These are phyloP conservation scores for Inga oerstediana DNA, from an alignment of 306 rosid genomes.

Conservation along the genomic window DNA sequence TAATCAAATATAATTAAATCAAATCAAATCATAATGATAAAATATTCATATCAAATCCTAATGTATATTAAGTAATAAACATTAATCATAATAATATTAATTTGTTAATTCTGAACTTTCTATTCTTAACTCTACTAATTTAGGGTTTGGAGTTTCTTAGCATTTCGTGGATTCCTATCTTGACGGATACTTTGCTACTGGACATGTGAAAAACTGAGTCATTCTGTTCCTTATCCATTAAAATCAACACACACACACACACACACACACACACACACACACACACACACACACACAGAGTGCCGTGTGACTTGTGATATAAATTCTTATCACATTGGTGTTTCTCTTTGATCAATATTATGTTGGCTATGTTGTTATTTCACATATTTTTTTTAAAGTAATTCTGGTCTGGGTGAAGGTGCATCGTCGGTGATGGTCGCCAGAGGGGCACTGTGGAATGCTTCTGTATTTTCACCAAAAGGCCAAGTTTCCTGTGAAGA, in stretches of 20 bases:
- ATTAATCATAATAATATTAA: no score
- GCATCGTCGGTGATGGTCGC: conserved; percentile 89
- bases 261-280: neutral
- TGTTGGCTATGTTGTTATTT: conserved; percentile 11
- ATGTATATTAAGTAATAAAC: no score
- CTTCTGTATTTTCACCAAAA: conserved; percentile 74
- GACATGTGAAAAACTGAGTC: conserved; percentile 1
- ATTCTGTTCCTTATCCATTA: neutral
- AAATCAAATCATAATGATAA: no score
- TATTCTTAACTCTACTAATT: neutral
- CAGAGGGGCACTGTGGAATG: conserved; percentile 96
- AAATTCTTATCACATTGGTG: neutral
- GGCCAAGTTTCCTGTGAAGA: conserved; percentile 67
- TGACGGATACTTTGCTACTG: neutral
- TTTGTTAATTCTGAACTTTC: no score
- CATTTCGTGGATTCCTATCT: neutral
- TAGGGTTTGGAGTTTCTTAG: neutral
- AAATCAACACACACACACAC: neutral
- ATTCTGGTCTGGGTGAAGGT: conserved; percentile 51
- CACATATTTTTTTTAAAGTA: conserved; percentile 21
- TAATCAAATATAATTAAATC: no score
- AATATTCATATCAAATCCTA: no score
- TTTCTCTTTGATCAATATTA: neutral
- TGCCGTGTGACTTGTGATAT: neutral
- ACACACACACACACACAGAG: neutral